A percentile compares a stretch with the other conserved stretches of the same genome.
Conservation (phyloP, 495 filamentous ascomycete genomes). For the Xylaria telfairii region DNA sequence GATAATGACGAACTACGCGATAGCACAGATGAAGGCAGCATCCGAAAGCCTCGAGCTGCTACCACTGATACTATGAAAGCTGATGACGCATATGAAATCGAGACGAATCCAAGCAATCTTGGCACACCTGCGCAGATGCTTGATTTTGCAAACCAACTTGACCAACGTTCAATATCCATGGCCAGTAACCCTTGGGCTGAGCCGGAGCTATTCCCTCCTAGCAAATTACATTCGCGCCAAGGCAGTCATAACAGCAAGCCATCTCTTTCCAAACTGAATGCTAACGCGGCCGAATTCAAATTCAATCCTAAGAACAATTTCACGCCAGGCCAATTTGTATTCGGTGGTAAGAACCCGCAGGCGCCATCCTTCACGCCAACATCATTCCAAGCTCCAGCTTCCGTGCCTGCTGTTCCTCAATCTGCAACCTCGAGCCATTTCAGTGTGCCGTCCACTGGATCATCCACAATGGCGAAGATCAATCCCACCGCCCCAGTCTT, state of each 20-base stretch:
- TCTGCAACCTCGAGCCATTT: conserved; percentile 46
- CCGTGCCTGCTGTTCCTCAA: conserved; percentile 41
- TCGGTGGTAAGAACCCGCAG: conserved; percentile 62
- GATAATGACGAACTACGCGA: conserved; percentile 45
- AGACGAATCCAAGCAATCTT: conserved; percentile 77
- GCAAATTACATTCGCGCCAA: conserved; percentile 41
- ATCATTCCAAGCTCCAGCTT: conserved; percentile 32
- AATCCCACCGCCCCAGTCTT: conserved; percentile 76
- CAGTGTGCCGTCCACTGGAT: conserved; percentile 43
- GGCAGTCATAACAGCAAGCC: conserved; percentile 65
- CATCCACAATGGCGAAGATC: conserved; percentile 52
- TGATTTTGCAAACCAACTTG: conserved; percentile 46
- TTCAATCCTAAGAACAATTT: conserved; percentile 72
- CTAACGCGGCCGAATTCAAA: conserved; percentile 85
- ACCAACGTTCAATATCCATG: conserved; percentile 51
- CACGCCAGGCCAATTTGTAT: conserved; percentile 62
- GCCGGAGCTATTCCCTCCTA: conserved; percentile 42
- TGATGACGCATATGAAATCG: conserved; percentile 69
- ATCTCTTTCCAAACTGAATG: conserved; percentile 81
- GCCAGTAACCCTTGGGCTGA: conserved; percentile 60
- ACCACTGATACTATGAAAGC: conserved; percentile 37
- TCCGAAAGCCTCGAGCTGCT: conserved; percentile 40
- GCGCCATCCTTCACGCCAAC: conserved; percentile 48
- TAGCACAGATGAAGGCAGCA: conserved; percentile 42
- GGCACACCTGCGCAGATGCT: conserved; percentile 63